These are phyloP conservation scores for Kitagawia praeruptora DNA, from an alignment of 129 eudicot genomes.

Conservation along the genomic window DNA sequence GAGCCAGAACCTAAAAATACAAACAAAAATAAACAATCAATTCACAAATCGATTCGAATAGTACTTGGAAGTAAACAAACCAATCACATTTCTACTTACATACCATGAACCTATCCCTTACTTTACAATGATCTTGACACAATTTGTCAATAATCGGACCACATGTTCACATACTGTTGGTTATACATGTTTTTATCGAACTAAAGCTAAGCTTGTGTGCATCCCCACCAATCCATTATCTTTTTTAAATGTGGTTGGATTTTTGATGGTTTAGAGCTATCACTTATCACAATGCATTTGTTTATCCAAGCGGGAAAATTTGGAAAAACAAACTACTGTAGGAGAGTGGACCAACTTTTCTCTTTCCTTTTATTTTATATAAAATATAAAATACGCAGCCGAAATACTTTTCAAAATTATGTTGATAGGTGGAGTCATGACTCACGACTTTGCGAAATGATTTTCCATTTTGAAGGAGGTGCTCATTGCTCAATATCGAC, in stretches of 20 bases:
- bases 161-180: neutral
- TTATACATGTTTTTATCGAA: neutral
- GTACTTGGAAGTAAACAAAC: neutral
- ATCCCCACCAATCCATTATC: conserved; percentile 6
- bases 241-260: neutral
- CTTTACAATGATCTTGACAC: conserved; percentile 4
- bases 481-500: no score
- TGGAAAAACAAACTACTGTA: neutral
- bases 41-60: neutral
- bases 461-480: neutral
- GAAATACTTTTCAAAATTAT: neutral
- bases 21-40: neutral
- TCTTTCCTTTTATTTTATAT: no score
- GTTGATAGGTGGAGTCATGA: neutral
- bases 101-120: neutral
- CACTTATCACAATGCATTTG: neutral
- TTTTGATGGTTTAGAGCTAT: neutral
- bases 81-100: neutral
- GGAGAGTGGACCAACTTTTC: neutral
- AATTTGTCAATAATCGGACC: neutral
- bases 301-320: neutral
- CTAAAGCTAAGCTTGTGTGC: neutral
- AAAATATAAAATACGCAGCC: neutral
- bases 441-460: neutral
- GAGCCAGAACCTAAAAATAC: neutral